These are phyloP conservation scores for Ogataea pini DNA, from an alignment of 805 yeast genomes.

Conservation along the genomic window DNA sequence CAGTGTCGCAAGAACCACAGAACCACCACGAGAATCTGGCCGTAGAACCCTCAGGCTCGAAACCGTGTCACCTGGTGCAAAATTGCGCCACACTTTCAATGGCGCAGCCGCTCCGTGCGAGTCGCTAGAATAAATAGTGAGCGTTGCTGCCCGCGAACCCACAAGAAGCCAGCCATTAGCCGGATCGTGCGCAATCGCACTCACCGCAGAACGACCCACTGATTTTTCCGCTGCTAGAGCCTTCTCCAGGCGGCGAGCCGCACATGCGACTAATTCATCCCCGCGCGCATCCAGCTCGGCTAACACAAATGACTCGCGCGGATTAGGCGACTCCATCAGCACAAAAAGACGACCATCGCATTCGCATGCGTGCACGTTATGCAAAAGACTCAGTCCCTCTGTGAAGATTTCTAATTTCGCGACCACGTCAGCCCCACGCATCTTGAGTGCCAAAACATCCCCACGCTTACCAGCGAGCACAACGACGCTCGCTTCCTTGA, in stretches of 20 bases:
- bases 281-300: constrained; percentile 34
- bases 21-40: background rate
- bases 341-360: constrained; percentile 36
- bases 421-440: constrained; percentile 39
- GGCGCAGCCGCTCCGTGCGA: constrained; percentile 10
- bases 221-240: constrained; percentile 39
- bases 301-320: constrained; percentile 52
- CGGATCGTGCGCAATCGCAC: constrained; percentile 51
- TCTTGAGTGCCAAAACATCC: constrained; percentile 43
- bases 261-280: constrained; percentile 27
- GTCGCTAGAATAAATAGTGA: background rate
- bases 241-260: constrained; percentile 18
- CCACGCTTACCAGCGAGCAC: constrained; percentile 40
- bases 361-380: constrained; percentile 46
- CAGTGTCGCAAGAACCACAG: constrained; percentile 49
- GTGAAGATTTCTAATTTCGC: constrained; percentile 24
- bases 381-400: constrained; percentile 42
- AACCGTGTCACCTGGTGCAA: constrained; percentile 67
- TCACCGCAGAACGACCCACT: constrained; percentile 40
- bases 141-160: constrained; percentile 47
- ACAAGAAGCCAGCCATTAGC: constrained; percentile 47
- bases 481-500: constrained; percentile 22
- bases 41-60: constrained; percentile 35
- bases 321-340: constrained; percentile 68
- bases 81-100: constrained; percentile 42